Percentiles rank a stretch among this genome's conserved stretches.
phyloP scores from a whole-genome alignment of 805 yeast genomes.

The Phaffomyces thermotolerans region DNA sequence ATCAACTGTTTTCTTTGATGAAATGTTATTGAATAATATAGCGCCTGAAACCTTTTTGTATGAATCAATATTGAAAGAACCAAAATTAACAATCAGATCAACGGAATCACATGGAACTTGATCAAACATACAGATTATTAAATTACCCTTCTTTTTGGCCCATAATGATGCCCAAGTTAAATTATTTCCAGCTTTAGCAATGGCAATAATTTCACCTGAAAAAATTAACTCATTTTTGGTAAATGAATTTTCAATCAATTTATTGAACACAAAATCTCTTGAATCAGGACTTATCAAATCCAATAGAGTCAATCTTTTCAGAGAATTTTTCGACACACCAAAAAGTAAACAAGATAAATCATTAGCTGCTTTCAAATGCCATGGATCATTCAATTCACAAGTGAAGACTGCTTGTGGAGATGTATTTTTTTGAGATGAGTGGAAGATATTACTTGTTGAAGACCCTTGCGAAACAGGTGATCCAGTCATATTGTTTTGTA shows the following conservation, averaged over 20 bases:
- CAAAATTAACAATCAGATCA: slow-evolving; percentile 40
- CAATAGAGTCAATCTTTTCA: slow-evolving; percentile 57
- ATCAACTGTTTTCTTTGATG: slow-evolving; percentile 13
- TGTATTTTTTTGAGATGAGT: slow-evolving; percentile 65
- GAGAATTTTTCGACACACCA: slow-evolving; percentile 63
- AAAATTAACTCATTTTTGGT: slow-evolving; percentile 43
- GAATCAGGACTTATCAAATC: slow-evolving; percentile 76
- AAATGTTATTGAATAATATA: slow-evolving; percentile 12
- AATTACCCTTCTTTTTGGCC: slow-evolving; percentile 70
- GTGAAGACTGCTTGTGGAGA: slow-evolving; percentile 74
- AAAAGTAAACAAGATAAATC: slow-evolving; percentile 84
- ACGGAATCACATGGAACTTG: slow-evolving; percentile 72
- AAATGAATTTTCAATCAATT: slow-evolving; percentile 34
- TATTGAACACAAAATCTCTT: slow-evolving; percentile 57
- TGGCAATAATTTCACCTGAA: slow-evolving; percentile 82
- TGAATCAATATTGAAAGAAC: slow-evolving; percentile 12
- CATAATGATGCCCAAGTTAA: slow-evolving; percentile 84
- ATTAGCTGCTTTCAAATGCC: slow-evolving; percentile 77
- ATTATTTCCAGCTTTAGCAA: slow-evolving; percentile 56
- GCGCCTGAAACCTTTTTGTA: slow-evolving; percentile 20
- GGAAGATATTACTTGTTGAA: slow-evolving; percentile 38
- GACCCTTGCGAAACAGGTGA: slow-evolving; percentile 5
- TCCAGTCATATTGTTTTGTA: slow-evolving; percentile 6
- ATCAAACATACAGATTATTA: slow-evolving; percentile 79
- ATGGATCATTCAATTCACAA: slow-evolving; percentile 65